Conservation (phyloP, 139 green algal genomes). For the Tetradesmus obliquus region DNA sequence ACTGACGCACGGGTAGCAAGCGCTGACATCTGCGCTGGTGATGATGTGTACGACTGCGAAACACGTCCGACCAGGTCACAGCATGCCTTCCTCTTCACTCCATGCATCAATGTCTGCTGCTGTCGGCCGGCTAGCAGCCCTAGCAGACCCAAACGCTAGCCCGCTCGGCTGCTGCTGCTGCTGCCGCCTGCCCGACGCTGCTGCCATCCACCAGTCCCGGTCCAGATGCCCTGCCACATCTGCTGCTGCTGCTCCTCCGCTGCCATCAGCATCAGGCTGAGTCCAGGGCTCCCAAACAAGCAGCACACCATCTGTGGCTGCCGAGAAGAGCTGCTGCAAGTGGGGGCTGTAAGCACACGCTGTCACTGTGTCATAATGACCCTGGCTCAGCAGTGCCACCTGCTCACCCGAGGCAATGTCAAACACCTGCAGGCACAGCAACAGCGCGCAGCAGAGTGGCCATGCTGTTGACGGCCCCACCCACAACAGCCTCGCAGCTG, state of each 20-base stretch:
- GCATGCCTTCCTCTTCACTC: conserved; percentile 50
- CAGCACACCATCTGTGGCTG: conserved; percentile 70
- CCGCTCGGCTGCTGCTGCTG: not conserved
- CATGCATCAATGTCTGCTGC: conserved; percentile 62
- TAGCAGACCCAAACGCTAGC: not conserved
- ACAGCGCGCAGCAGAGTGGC: not conserved
- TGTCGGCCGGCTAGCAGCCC: not conserved
- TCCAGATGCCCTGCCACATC: not conserved
- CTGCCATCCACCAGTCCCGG: conserved; percentile 22
- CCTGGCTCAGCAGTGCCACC: conserved; percentile 54
- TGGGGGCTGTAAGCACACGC: conserved; percentile 55
- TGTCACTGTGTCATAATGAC: conserved; percentile 72
- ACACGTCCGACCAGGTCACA: not conserved
- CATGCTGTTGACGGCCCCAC: not conserved
- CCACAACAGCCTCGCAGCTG: too few species aligned
- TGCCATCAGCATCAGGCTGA: not conserved
- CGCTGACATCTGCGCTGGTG: too few species aligned
- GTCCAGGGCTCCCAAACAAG: conserved; percentile 71
- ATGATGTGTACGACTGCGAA: too few species aligned
- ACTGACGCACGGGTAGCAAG: too few species aligned
- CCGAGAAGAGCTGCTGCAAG: conserved; percentile 83
- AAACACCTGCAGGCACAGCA: conserved; percentile 61
- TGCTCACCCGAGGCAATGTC: conserved; percentile 65
- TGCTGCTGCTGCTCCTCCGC: not conserved
- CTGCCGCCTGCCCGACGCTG: conserved; percentile 16